phyloP scores from a whole-genome alignment of 176 grass and related monocot genomes.

The Rhipidocladum racemiflorum region DNA sequence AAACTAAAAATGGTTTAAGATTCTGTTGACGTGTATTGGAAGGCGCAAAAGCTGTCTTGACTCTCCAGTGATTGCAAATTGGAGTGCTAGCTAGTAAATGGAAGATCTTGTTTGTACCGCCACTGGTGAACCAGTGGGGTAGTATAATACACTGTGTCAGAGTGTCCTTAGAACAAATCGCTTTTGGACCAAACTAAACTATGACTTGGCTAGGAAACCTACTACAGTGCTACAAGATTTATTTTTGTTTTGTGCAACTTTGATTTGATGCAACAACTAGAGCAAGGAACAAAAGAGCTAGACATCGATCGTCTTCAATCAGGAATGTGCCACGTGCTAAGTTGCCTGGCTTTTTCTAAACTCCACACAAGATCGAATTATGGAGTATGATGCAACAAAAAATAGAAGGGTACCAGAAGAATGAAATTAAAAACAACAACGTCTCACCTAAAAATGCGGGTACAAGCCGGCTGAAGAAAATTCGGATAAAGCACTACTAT shows the following conservation, averaged over 20 bases:
- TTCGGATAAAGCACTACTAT: neutral
- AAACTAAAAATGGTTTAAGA: neutral
- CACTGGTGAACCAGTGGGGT: neutral
- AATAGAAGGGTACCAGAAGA: neutral
- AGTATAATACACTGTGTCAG: neutral
- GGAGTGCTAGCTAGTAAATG: neutral
- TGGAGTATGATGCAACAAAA: neutral
- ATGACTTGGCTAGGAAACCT: neutral
- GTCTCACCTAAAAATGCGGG: neutral
- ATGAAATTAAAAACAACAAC: neutral
- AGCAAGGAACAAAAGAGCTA: neutral
- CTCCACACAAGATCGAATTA: neutral
- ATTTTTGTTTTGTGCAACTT: neutral
- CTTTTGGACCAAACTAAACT: neutral
- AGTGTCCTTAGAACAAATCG: neutral
- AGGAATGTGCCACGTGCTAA: neutral
- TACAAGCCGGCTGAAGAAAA: neutral
- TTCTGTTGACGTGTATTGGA: neutral
- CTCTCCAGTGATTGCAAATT: neutral
- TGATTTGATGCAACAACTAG: neutral
- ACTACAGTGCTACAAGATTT: neutral
- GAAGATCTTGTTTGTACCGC: neutral
- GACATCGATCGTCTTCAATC: neutral
- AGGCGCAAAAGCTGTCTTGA: neutral
- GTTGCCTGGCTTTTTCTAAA: neutral